Percentiles rank a stretch among this genome's conserved stretches.
Evolutionary conservation across 2,329 filamentous ascomycete species (phyloP).

Genomic region (Curvularia sp.): DNA sequence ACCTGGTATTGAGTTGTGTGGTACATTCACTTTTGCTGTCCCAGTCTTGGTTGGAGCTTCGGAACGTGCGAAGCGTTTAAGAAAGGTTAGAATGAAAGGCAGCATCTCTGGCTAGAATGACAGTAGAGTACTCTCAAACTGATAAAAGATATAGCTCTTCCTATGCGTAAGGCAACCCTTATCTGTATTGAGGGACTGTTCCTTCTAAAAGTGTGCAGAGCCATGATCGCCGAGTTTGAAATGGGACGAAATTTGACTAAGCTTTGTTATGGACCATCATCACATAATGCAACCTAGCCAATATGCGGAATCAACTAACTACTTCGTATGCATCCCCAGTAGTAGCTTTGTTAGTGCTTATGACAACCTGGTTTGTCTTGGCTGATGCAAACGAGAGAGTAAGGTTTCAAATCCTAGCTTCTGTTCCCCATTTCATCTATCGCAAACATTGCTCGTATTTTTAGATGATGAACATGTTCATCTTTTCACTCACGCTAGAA

Average conservation of each 20-base stretch:
- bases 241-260: not conserved
- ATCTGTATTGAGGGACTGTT: not conserved
- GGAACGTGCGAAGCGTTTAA: not conserved
- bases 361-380: not conserved
- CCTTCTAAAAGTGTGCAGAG: not conserved
- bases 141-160: not conserved
- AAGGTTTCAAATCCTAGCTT: not conserved
- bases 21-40: not conserved
- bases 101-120: not conserved
- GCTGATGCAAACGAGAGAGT: not conserved
- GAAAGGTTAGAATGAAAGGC: not conserved
- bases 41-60: not conserved
- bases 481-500: not conserved
- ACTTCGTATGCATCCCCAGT: not conserved
- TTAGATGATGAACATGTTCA: not conserved
- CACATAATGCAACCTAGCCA: not conserved
- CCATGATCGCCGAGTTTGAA: not conserved
- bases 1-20: not conserved
- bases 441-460: not conserved
- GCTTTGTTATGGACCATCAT: not conserved
- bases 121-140: not conserved
- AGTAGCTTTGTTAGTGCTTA: not conserved
- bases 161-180: not conserved
- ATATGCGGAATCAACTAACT: not conserved
- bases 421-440: not conserved